phyloP scores from a whole-genome alignment of 2,329 filamentous ascomycete genomes.

The Zasmidium citrigriseum region DNA sequence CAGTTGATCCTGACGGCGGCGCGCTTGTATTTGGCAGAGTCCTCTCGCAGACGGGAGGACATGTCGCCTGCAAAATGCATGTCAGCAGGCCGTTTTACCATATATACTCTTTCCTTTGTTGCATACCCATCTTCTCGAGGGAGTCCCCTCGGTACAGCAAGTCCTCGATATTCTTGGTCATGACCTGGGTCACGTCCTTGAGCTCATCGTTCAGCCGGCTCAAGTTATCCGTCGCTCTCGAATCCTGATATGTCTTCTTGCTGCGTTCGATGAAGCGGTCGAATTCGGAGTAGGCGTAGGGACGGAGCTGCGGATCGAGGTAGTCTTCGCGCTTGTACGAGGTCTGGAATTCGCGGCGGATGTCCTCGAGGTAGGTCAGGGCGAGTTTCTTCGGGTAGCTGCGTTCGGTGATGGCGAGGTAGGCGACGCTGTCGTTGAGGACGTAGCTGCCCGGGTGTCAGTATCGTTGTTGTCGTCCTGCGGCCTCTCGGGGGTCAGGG shows the following conservation, averaged over 20 bases:
- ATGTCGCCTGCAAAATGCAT: constrained; percentile 21
- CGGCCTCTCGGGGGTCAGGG: background rate
- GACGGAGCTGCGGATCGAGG: constrained; percentile 72
- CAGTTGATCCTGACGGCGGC: constrained; percentile 96
- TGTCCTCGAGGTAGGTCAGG: constrained; percentile 95
- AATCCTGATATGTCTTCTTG: constrained; percentile 91
- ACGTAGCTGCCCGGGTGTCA: constrained; percentile 65
- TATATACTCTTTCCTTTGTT: background rate
- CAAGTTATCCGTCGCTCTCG: constrained; percentile 85
- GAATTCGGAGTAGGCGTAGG: constrained; percentile 97
- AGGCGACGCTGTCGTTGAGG: constrained; percentile 80
- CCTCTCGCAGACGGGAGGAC: constrained; percentile 74
- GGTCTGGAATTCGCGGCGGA: constrained; percentile 85
- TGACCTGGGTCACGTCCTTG: constrained; percentile 96
- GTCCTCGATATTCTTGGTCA: constrained; percentile 99
- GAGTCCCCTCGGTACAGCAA: constrained; percentile 91
- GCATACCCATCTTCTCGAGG: constrained; percentile 83
- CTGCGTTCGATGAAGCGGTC: constrained; percentile 95
- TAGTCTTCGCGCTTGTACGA: constrained; percentile 77
- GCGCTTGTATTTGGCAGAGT: constrained; percentile 89
- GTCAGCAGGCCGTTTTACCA: constrained; percentile 4
- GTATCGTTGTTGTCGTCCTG: constrained; percentile 1
- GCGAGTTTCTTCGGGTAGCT: constrained; percentile 97
- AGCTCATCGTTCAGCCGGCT: constrained; percentile 96
- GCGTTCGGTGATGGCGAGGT: constrained; percentile 88